phyloP scores from a whole-genome alignment of 2,329 filamentous ascomycete genomes.

The Arthrobotrys conoides region DNA sequence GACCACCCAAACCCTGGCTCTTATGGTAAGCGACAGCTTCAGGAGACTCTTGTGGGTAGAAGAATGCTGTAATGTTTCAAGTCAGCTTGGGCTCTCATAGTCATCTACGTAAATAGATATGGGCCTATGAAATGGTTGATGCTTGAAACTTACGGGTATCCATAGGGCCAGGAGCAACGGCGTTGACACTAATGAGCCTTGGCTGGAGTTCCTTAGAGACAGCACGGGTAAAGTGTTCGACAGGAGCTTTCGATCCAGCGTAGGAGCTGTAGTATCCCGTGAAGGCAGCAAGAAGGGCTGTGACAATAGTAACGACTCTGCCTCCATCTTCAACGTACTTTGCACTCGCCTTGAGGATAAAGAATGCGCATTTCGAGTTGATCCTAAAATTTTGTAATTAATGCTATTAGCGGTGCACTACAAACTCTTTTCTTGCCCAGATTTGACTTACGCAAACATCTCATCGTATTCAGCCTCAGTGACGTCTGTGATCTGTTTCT shows the following conservation, averaged over 20 bases:
- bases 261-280: slow-evolving; percentile 16
- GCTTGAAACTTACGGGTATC: background rate
- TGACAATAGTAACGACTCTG: slow-evolving; percentile 5
- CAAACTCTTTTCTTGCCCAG: background rate
- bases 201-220: slow-evolving; percentile 5
- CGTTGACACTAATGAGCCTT: slow-evolving; percentile 8
- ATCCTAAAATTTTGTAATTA: background rate
- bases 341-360: background rate
- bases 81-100: background rate
- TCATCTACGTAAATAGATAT: no score
- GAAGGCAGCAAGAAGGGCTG: slow-evolving; percentile 7
- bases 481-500: background rate
- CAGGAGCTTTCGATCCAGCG: slow-evolving; percentile 12
- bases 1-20: slow-evolving; percentile 5
- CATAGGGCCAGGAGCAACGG: slow-evolving; percentile 12
- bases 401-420: background rate
- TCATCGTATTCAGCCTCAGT: slow-evolving; percentile 16
- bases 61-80: slow-evolving; percentile 1
- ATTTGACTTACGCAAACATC: slow-evolving; percentile 16
- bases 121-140: no score
- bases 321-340: slow-evolving; percentile 9
- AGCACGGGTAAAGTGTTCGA: slow-evolving; percentile 2
- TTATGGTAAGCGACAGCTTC: slow-evolving; percentile 19
- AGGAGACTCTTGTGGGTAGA: slow-evolving; percentile 7
- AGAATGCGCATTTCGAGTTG: slow-evolving; percentile 13